Conservation (phyloP, 805 yeast species). For the Nakazawaea anatomiae region DNA sequence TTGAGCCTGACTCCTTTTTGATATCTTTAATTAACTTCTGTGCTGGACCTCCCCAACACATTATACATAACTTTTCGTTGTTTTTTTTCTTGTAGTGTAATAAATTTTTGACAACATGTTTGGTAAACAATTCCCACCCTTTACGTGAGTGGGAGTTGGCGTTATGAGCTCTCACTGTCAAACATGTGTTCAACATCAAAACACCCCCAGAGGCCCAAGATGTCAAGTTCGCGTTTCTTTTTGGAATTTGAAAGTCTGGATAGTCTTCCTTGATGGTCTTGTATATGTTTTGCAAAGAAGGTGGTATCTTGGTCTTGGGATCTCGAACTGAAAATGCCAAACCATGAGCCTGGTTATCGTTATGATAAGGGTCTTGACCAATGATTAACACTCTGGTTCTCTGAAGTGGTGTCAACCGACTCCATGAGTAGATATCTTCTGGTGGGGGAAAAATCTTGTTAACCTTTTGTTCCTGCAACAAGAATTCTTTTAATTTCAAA, state of each 20-base stretch:
- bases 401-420: slow-evolving; percentile 72
- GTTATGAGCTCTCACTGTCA: slow-evolving; percentile 88
- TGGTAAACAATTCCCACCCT: slow-evolving; percentile 94
- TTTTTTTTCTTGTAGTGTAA: slow-evolving; percentile 39
- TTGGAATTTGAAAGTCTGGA: slow-evolving; percentile 62
- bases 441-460: slow-evolving; percentile 72
- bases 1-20: slow-evolving; percentile 17
- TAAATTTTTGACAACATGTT: slow-evolving; percentile 51
- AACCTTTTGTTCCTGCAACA: slow-evolving; percentile 37
- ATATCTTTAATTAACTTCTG: slow-evolving; percentile 28
- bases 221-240: slow-evolving; percentile 59
- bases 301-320: slow-evolving; percentile 79
- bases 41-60: slow-evolving; percentile 55
- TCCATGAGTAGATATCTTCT: slow-evolving; percentile 84
- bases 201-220: slow-evolving; percentile 90
- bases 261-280: slow-evolving; percentile 65
- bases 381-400: slow-evolving; percentile 71
- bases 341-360: slow-evolving; percentile 91
- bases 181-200: slow-evolving; percentile 74
- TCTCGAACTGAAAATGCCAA: slow-evolving; percentile 87
- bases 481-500: slow-evolving; percentile 59
- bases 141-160: slow-evolving; percentile 87
- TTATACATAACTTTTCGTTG: slow-evolving; percentile 54
- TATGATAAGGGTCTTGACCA: slow-evolving; percentile 98
- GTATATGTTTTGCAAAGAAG: slow-evolving; percentile 81